Evolutionary conservation across 2,329 filamentous ascomycete species (phyloP), one percentile per base, ranked within the genome.

Genomic region (Cladophialophora exuberans): DNA sequence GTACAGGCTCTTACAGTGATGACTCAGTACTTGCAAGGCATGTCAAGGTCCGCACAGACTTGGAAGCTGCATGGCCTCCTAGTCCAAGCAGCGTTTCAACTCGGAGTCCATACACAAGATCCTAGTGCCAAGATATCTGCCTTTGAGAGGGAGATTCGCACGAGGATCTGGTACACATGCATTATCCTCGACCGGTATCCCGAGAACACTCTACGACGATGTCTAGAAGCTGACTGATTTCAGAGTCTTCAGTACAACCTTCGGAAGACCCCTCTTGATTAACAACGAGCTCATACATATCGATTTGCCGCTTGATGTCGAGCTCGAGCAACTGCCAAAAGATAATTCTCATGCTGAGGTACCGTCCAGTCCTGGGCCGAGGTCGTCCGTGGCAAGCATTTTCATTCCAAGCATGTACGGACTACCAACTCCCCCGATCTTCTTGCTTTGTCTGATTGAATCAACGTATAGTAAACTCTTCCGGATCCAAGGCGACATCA

Each of bases 11-110:
- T 52, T 10, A 20, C 25, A 10, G 36, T 44, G 11, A 52, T 52
- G 49, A 52, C 49, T 15, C 49, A 52, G 45, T 52, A 52, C 36
- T 39, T 52, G 3, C 49, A 52, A 52, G 39, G 36, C 22, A 18
- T 39, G 22, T 43, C 36, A 22, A 31, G 28, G 9, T 52, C 38
- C 6, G 49, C 49, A 11, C 36, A 52, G 26, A 33, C 49, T 3
- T 52, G 49, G 49, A 33, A 20, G 38, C 15, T 45, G 4, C 49
- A 52, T 26, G 49, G 46, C 15, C 46, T 50, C 4, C 31, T 41
- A 5, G 46, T 50, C 7, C 46, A 50, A 22, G 46, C 46, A 9
- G 46, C 46, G 5, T 50, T 50, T 23, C 46, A 41, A 18, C 15
- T 50, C 11, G 46, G 46, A 6, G 31, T 50, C 18, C 20, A 50